Percentiles rank a stretch among this genome's conserved stretches.
phyloP scores from a whole-genome alignment of 768 basidiomycete genomes.

The Thelephora ganbajun region DNA sequence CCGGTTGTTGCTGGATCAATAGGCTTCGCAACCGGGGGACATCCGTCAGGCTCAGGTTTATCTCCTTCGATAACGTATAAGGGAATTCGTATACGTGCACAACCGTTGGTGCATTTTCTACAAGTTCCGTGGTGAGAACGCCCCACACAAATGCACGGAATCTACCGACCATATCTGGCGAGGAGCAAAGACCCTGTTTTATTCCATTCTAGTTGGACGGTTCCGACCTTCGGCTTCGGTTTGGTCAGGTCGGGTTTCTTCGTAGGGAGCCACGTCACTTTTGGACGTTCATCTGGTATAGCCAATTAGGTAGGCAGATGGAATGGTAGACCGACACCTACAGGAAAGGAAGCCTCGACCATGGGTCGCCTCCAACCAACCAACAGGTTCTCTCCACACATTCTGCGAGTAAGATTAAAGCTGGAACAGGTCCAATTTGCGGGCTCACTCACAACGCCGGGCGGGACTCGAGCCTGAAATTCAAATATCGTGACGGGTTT shows the following conservation, averaged over 20 bases:
- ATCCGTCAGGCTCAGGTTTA: constrained; percentile 8
- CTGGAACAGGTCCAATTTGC: not conserved
- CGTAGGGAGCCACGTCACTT: constrained; percentile 37
- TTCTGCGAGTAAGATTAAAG: constrained; percentile 27
- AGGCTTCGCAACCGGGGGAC: constrained; percentile 55
- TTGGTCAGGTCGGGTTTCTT: constrained; percentile 44
- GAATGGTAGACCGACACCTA: constrained; percentile 18
- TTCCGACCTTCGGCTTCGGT: constrained; percentile 48
- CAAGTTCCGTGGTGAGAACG: constrained; percentile 5
- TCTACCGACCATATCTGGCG: constrained; percentile 52
- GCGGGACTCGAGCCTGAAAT: constrained; percentile 39
- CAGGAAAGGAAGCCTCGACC: constrained; percentile 84
- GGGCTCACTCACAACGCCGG: constrained; percentile 34
- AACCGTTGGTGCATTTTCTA: constrained; percentile 49
- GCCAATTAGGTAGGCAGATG: not conserved
- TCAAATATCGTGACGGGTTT: constrained; percentile 50
- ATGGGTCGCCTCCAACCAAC: constrained; percentile 75
- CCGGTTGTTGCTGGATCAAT: constrained; percentile 47
- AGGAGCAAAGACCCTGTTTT: constrained; percentile 59
- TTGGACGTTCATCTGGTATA: constrained; percentile 45
- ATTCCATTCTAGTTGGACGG: constrained; percentile 72
- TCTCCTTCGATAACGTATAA: constrained; percentile 16
- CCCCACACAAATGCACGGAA: not conserved
- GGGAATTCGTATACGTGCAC: constrained; percentile 68
- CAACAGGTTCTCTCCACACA: constrained; percentile 75